Conservation (phyloP, 495 filamentous ascomycete genomes). For the Penicillium arizonense region DNA sequence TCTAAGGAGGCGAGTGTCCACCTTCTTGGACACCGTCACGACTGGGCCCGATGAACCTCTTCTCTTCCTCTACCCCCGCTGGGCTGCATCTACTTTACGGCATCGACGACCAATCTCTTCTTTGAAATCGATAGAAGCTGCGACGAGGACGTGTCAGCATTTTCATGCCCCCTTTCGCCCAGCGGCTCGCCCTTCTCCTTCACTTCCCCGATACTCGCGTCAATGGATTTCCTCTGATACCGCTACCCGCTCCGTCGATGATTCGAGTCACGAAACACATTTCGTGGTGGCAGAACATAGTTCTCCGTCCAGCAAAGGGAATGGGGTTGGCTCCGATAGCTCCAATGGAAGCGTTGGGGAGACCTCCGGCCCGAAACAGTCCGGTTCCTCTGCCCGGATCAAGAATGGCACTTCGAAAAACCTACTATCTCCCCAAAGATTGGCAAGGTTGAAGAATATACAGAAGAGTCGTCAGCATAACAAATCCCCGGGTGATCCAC, state of each 20-base stretch:
- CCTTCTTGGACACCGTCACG: conserved; percentile 37
- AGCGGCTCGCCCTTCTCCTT: conserved; percentile 3
- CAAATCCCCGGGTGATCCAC: neutral
- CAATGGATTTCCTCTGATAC: conserved; percentile 29
- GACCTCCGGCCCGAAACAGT: neutral
- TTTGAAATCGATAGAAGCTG: conserved; percentile 6
- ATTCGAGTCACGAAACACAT: neutral
- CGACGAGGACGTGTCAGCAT: neutral
- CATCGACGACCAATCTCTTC: conserved; percentile 24
- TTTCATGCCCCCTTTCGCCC: conserved; percentile 1
- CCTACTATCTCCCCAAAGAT: neutral
- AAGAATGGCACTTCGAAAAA: neutral
- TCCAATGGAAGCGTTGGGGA: neutral
- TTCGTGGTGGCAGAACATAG: neutral
- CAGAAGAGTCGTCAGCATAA: neutral
- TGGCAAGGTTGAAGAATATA: neutral
- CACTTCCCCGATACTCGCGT: conserved; percentile 19
- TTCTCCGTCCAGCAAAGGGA: too few relatives aligned
- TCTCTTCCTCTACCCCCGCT: conserved; percentile 48
- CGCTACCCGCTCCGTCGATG: neutral
- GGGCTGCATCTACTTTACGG: conserved; percentile 31
- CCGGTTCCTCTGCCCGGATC: neutral
- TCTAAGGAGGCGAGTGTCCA: conserved; percentile 40
- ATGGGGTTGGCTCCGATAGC: neutral
- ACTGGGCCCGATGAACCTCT: conserved; percentile 40